phyloP scores from a whole-genome alignment of 2,329 filamentous ascomycete genomes.

The Claviceps sp. region DNA sequence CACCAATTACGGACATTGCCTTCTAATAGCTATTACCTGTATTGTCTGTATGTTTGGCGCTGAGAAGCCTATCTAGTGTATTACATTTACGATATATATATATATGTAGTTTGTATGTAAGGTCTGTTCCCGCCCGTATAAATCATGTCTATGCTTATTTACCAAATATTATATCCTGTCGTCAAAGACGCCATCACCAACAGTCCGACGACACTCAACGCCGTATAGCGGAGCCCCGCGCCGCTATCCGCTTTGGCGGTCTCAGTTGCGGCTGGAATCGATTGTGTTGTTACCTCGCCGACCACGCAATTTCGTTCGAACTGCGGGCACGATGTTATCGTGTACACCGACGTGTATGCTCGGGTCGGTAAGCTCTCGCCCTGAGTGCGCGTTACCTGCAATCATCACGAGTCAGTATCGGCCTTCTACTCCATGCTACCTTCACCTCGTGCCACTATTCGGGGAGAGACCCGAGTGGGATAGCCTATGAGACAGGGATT shows the following conservation, averaged over 20 bases:
- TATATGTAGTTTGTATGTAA: neutral
- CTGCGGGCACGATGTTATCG: slow-evolving; percentile 13
- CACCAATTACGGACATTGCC: no score
- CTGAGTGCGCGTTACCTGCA: slow-evolving; percentile 5
- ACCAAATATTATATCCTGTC: slow-evolving; percentile 4
- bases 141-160: neutral
- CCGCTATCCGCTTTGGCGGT: slow-evolving; percentile 6
- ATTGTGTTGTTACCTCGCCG: slow-evolving; percentile 12
- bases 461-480: no score
- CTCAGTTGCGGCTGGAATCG: slow-evolving; percentile 4
- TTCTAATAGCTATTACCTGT: no score
- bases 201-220: neutral
- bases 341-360: slow-evolving; percentile 13
- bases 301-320: slow-evolving; percentile 11
- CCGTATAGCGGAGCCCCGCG: neutral
- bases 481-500: no score
- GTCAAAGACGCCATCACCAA: slow-evolving; percentile 1
- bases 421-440: no score
- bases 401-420: neutral
- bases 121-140: neutral
- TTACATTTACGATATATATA: no score
- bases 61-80: no score
- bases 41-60: no score
- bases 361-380: slow-evolving; percentile 5
- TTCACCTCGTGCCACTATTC: no score